Base-by-base conservation (phyloP, 345 rosid genomes). In the Gossypium herbaceum region DNA sequence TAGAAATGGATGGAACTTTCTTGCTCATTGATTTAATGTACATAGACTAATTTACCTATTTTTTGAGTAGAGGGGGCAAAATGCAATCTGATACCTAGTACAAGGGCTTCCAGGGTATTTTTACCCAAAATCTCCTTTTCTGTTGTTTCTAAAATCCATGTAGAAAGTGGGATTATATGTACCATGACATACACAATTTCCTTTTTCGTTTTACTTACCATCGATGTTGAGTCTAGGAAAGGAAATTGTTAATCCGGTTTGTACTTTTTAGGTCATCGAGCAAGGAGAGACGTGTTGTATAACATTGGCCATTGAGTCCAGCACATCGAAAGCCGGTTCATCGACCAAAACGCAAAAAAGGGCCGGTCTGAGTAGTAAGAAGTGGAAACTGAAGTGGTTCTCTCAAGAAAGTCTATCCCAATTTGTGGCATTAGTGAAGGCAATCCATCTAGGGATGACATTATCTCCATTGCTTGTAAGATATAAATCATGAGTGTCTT, bases 311-410 rank as follows among this genome's bases (percentile, higher is more conserved):
- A 67, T 91, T 55, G 78, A 83, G 71, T 54, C 45, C 67, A 82
- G 82, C 29, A 58, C 86, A 51, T 81, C 81, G 22, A 77, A 84
- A 72, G 79, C 73, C 74, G 67, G 67, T 17, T 81, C 66, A 27
- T 57, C 76, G 0, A 78, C 80, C 47, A 76, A 72, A 66, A 74
- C 68, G 25, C 75, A 58, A 22, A 68, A 80, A 61, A 71, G 78
- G 41, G 74, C 27, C 22, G n/a, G 70, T 2, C 20, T 55, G n/a
- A 48, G 43, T 22, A 44, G 43, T 16, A 47, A 56, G 27, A 76
- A 80, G 43, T 90, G 98, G 96, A 92, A 87, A 80, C 79, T 92
- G 59, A 90, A 85, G 81, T 87, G 95, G 88, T 85, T 75, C 78
- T 90, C 92, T 1, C 80, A 79, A 58, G 84, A 80, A 10, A 79